These are phyloP conservation scores for Pilatotrama ljubarskyi DNA, from an alignment of 768 basidiomycete genomes.

Conservation along the genomic window DNA sequence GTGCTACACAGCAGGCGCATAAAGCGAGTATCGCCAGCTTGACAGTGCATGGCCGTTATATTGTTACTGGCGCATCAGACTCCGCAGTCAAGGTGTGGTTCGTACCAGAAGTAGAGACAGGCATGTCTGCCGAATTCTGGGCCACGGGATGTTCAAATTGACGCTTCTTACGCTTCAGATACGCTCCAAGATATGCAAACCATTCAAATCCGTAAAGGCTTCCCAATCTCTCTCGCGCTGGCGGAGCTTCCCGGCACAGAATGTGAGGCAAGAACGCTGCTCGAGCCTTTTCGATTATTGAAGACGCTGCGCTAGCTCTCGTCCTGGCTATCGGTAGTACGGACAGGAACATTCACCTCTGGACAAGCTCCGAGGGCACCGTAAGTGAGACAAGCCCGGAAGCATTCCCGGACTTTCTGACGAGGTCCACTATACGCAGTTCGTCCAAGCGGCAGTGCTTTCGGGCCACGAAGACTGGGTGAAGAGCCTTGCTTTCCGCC, in stretches of 20 bases:
- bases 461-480: constrained; percentile 98
- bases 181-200: constrained; percentile 47
- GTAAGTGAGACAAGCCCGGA: constrained; percentile 33
- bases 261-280: constrained; percentile 42
- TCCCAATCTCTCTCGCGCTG: constrained; percentile 72
- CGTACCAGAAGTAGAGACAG: constrained; percentile 25
- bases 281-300: not conserved
- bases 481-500: constrained; percentile 70
- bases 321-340: constrained; percentile 87
- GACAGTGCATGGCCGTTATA: constrained; percentile 44
- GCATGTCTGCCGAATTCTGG: not conserved
- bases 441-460: constrained; percentile 57
- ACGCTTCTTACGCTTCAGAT: not conserved
- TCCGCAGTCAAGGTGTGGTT: constrained; percentile 76
- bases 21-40: constrained; percentile 68
- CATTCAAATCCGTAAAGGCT: constrained; percentile 64
- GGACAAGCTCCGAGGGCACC: constrained; percentile 59
- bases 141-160: too few species aligned
- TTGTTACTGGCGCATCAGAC: constrained; percentile 86
- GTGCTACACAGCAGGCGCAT: constrained; percentile 57
- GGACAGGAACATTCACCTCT: constrained; percentile 76
- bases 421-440: constrained; percentile 38
- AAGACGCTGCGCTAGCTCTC: constrained; percentile 40
- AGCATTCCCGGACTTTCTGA: not conserved
- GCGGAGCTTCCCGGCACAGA: constrained; percentile 63